Evolutionary conservation across 805 yeast species (phyloP).

Genomic region (Ogataea paraovalis): DNA sequence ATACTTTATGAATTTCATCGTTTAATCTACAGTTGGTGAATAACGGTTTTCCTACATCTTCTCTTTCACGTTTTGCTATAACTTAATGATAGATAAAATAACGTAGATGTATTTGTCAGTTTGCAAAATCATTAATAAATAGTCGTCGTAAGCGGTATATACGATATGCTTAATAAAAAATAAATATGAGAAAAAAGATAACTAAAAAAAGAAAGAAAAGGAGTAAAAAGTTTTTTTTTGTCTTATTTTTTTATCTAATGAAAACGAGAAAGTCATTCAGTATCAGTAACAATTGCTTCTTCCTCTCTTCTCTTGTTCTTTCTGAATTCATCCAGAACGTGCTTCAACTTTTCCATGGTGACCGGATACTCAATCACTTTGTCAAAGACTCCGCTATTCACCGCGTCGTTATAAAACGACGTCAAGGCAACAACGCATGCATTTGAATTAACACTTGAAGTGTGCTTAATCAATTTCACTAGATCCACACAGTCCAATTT

Average conservation of each 20-base stretch:
- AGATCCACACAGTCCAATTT: conserved; percentile 72
- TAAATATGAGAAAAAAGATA: not conserved
- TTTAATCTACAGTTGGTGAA: not conserved
- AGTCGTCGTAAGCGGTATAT: not conserved
- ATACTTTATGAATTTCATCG: not conserved
- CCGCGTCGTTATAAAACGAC: conserved; percentile 66
- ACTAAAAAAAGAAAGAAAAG: not conserved
- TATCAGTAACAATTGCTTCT: conserved; percentile 32
- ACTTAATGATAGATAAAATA: not conserved
- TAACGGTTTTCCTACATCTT: not conserved
- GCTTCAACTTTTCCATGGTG: conserved; percentile 31
- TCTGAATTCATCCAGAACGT: conserved; percentile 26
- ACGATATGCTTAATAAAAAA: not conserved
- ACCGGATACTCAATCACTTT: conserved; percentile 74
- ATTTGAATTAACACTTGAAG: conserved; percentile 69
- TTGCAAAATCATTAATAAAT: not conserved
- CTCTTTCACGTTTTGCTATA: not conserved
- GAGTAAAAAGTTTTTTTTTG: not conserved
- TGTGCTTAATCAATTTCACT: conserved; percentile 67
- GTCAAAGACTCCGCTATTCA: conserved; percentile 50
- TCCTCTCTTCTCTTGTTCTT: conserved; percentile 21
- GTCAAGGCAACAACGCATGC: conserved; percentile 79
- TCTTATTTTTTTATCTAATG: too few relatives aligned
- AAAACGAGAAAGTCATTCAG: conserved; percentile 18
- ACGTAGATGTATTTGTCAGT: not conserved